phyloP scores from a whole-genome alignment of 768 basidiomycete genomes.

The Tylopilus rubrobrunneus region DNA sequence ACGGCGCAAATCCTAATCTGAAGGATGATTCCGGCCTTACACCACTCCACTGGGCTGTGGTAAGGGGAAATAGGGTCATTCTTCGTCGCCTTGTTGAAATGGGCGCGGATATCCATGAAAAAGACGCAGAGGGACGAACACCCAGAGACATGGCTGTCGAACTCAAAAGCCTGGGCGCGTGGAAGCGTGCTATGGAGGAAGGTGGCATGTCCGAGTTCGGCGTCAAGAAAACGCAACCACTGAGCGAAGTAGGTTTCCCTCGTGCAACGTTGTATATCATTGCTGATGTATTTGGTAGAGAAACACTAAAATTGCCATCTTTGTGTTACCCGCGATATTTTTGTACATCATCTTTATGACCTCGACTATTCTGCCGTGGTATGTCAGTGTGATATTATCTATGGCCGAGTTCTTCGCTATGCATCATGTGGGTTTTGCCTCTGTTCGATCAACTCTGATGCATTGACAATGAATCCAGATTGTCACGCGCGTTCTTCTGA shows the following conservation, averaged over 20 bases:
- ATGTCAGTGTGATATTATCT: conserved; percentile 79
- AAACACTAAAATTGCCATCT: conserved; percentile 78
- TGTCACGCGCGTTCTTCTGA: conserved; percentile 82
- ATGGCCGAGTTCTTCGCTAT: conserved; percentile 86
- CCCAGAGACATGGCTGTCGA: conserved; percentile 94
- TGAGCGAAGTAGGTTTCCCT: conserved; percentile 62
- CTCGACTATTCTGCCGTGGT: conserved; percentile 82
- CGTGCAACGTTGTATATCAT: not conserved
- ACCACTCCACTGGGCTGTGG: conserved; percentile 96
- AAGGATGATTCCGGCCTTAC: conserved; percentile 81
- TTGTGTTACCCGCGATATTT: conserved; percentile 72
- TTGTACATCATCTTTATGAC: conserved; percentile 84
- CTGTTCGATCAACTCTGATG: not conserved
- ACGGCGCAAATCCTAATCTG: conserved; percentile 76
- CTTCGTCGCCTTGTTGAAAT: conserved; percentile 83
- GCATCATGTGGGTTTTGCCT: conserved; percentile 75
- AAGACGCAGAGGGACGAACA: conserved; percentile 82
- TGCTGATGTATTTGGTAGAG: conserved; percentile 40
- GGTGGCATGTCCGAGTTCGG: conserved; percentile 81
- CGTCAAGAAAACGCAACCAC: conserved; percentile 54
- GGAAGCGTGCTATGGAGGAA: conserved; percentile 85
- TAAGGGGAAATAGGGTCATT: conserved; percentile 85
- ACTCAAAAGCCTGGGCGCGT: conserved; percentile 86
- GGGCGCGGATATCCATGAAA: conserved; percentile 76
- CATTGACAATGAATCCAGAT: conserved; percentile 42